Evolutionary conservation across 257 asterid species (phyloP).

Genomic region (Cynanchum wilfordii): DNA sequence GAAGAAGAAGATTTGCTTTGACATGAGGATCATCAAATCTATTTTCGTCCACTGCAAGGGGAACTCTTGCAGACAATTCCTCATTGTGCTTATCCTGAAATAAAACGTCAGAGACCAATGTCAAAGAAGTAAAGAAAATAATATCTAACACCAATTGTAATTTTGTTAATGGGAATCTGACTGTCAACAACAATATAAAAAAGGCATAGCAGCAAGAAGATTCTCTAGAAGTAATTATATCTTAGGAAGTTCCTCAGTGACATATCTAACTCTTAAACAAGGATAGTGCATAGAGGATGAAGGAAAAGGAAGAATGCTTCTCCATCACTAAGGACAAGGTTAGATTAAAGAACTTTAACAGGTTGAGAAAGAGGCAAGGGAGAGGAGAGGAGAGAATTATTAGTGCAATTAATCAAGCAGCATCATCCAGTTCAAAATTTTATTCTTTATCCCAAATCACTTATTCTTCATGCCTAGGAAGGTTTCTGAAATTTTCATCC

Average conservation of each 20-base stretch:
- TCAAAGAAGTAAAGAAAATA: not conserved
- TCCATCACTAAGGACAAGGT: not conserved
- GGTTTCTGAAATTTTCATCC: not conserved
- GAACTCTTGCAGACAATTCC: constrained; percentile 64
- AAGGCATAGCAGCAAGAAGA: not conserved
- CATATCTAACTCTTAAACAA: not conserved
- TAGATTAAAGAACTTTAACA: not conserved
- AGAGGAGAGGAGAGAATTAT: not conserved
- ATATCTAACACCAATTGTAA: not conserved
- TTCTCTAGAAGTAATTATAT: not conserved
- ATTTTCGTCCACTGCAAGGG: constrained; percentile 66
- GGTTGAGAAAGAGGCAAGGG: not conserved
- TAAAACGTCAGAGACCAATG: constrained; percentile 4
- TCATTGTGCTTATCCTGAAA: constrained; percentile 77
- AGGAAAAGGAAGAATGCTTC: not conserved
- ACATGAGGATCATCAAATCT: constrained; percentile 97
- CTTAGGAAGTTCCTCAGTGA: not conserved
- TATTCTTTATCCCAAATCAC: not conserved
- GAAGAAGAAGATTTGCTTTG: constrained; percentile 92
- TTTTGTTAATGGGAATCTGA: not conserved
- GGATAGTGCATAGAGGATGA: not conserved
- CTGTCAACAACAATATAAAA: not conserved
- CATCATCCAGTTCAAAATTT: not conserved
- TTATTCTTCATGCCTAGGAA: not conserved
- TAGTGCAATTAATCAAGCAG: not conserved